Percentiles rank a stretch among this genome's conserved stretches.
Evolutionary conservation across 805 yeast genomes (phyloP).

Genomic region (Yamadazyma philogaea): DNA sequence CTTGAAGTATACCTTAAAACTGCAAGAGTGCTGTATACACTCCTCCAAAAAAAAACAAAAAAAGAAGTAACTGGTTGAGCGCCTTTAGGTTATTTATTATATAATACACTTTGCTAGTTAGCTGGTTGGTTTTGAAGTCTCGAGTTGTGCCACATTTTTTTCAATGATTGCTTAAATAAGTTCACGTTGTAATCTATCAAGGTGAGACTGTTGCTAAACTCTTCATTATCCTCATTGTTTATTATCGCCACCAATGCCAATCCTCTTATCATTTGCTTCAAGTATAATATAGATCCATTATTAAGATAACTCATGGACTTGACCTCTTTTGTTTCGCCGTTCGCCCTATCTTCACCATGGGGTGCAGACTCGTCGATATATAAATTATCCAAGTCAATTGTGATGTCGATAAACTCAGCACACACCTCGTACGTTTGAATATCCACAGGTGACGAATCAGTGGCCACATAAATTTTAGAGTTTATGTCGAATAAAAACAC

Average conservation of each 20-base stretch:
- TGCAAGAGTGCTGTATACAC: not conserved
- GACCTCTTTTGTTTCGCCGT: constrained; percentile 31
- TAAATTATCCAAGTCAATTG: constrained; percentile 79
- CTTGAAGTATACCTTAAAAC: not conserved
- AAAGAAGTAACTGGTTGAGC: no score
- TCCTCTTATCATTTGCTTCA: constrained; percentile 91
- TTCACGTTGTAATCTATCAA: constrained; percentile 88
- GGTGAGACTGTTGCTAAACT: constrained; percentile 47
- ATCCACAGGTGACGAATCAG: constrained; percentile 94
- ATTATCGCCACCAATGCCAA: constrained; percentile 86
- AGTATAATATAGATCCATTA: constrained; percentile 78
- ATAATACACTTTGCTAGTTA: not conserved
- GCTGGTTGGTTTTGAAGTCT: constrained; percentile 8
- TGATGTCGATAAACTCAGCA: constrained; percentile 93
- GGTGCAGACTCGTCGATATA: constrained; percentile 36
- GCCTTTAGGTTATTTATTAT: not conserved
- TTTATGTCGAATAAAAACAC: constrained; percentile 89
- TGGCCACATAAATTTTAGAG: constrained; percentile 91
- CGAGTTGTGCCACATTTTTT: constrained; percentile 62
- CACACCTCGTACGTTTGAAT: constrained; percentile 94
- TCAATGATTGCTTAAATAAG: constrained; percentile 71
- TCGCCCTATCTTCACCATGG: constrained; percentile 9
- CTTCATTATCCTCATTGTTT: constrained; percentile 26
- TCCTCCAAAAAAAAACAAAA: not conserved
- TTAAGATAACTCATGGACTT: constrained; percentile 73